A percentile compares a stretch with the other conserved stretches of the same genome.
phyloP scores from a whole-genome alignment of 345 rosid genomes.

The Populus davidiana region DNA sequence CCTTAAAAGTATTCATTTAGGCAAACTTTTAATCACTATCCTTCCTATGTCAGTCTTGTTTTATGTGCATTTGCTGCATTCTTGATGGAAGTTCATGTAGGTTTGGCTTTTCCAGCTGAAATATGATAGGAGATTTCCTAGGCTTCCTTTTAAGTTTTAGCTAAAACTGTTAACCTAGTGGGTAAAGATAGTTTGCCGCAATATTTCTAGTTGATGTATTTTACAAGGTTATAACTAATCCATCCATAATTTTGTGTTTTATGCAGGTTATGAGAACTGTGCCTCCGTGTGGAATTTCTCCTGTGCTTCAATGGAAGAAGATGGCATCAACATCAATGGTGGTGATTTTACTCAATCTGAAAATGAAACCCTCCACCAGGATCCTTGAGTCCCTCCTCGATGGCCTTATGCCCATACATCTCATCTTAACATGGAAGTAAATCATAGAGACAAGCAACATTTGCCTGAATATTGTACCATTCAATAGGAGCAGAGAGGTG shows the following conservation, averaged over 20 bases:
- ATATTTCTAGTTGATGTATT: too few relatives aligned
- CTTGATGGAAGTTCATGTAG: neutral
- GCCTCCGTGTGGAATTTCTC: slow-evolving; percentile 80
- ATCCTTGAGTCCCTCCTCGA: neutral
- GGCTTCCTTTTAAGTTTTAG: neutral
- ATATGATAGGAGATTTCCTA: neutral
- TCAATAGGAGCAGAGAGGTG: neutral
- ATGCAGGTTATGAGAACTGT: slow-evolving; percentile 57
- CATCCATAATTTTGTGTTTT: neutral
- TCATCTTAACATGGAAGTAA: neutral
- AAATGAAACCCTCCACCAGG: neutral
- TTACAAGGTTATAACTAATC: too few relatives aligned
- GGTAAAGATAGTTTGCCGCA: neutral
- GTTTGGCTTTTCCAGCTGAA: neutral
- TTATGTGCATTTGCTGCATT: neutral
- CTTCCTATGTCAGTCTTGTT: neutral
- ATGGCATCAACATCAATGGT: slow-evolving; percentile 10
- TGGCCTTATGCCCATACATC: neutral
- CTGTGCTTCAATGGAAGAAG: slow-evolving; percentile 29
- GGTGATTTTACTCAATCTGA: slow-evolving; percentile 20
- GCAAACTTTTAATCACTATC: neutral
- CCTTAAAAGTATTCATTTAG: slow-evolving; percentile 2
- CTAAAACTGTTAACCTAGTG: too few relatives aligned
- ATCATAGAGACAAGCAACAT: neutral
- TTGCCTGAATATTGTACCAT: neutral